phyloP scores from a whole-genome alignment of 2,329 filamentous ascomycete species.

The Tolypocladium nubicola region DNA sequence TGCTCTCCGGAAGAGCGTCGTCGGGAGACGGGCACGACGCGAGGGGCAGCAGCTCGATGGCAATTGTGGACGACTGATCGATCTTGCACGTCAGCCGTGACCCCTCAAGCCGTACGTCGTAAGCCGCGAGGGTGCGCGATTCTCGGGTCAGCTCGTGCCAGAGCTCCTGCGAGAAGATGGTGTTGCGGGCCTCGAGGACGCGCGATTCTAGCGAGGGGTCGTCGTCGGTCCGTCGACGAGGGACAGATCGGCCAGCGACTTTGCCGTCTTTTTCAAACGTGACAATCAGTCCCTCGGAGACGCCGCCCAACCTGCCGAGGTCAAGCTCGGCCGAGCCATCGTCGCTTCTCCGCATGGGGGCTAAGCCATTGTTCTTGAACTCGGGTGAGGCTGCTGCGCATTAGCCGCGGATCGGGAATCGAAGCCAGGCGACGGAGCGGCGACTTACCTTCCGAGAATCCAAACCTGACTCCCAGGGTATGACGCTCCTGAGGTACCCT shows the following conservation, averaged over 20 bases:
- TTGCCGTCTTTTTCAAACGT: slow-evolving; percentile 47
- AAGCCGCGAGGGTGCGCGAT: slow-evolving; percentile 59
- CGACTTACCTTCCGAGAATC: slow-evolving; percentile 61
- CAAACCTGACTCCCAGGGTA: slow-evolving; percentile 76
- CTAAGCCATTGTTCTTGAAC: slow-evolving; percentile 63
- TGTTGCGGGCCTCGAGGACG: slow-evolving; percentile 67
- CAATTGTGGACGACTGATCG: slow-evolving; percentile 39
- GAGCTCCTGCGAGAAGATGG: slow-evolving; percentile 73
- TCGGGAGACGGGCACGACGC: slow-evolving; percentile 25
- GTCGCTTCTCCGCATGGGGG: slow-evolving; percentile 62
- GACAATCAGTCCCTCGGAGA: slow-evolving; percentile 54
- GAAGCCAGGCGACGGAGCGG: background rate
- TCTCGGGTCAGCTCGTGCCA: slow-evolving; percentile 86
- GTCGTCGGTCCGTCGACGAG: slow-evolving; percentile 42
- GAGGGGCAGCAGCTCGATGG: slow-evolving; percentile 59
- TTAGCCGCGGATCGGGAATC: slow-evolving; percentile 12
- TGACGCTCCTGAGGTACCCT: slow-evolving; percentile 63
- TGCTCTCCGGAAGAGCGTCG: slow-evolving; percentile 27
- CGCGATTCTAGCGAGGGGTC: slow-evolving; percentile 49
- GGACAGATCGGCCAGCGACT: slow-evolving; percentile 45
- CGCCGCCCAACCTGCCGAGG: slow-evolving; percentile 38
- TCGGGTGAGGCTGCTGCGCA: slow-evolving; percentile 35
- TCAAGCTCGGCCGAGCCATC: slow-evolving; percentile 71
- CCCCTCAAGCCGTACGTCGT: slow-evolving; percentile 56
- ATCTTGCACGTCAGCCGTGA: slow-evolving; percentile 45